Conservation (phyloP, 2,329 filamentous ascomycete species). For the Lizonia empirigonia region DNA sequence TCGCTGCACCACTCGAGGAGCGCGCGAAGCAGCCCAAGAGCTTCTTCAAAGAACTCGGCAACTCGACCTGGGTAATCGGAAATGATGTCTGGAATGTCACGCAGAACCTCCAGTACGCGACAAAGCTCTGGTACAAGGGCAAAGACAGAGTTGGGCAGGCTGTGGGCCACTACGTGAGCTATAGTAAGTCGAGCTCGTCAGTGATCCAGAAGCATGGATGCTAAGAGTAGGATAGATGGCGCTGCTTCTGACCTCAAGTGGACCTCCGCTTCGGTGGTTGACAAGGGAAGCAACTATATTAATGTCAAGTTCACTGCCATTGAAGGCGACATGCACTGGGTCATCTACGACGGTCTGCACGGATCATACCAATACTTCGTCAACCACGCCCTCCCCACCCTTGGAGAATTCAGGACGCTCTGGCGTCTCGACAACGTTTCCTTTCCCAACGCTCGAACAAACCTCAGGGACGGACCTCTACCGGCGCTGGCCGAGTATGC, state of each 20-base stretch:
- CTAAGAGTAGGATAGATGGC: conserved; percentile 49
- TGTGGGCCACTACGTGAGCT: conserved; percentile 53
- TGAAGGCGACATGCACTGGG: conserved; percentile 60
- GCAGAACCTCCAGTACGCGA: conserved; percentile 47
- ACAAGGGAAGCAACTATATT: conserved; percentile 52
- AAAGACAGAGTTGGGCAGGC: conserved; percentile 52
- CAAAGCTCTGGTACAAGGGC: conserved; percentile 51
- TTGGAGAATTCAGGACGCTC: conserved; percentile 59
- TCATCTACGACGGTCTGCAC: conserved; percentile 55
- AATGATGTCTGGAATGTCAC: conserved; percentile 53
- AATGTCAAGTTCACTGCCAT: conserved; percentile 56
- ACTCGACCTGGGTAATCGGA: conserved; percentile 47
- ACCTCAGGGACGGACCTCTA: conserved; percentile 53
- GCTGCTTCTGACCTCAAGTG: conserved; percentile 55
- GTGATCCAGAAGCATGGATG: background rate
- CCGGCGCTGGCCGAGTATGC: conserved; percentile 54
- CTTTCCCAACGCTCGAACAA: conserved; percentile 55
- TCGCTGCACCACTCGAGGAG: conserved; percentile 28
- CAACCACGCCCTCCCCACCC: conserved; percentile 55
- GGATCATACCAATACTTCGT: conserved; percentile 64
- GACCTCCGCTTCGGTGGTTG: conserved; percentile 54
- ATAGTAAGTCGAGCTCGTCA: conserved; percentile 41
- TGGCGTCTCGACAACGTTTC: conserved; percentile 58
- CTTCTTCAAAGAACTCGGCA: conserved; percentile 43
- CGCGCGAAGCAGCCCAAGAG: conserved; percentile 33